Base-by-base conservation (phyloP, 2,329 filamentous ascomycete genomes). In the Cadophora sp. region DNA sequence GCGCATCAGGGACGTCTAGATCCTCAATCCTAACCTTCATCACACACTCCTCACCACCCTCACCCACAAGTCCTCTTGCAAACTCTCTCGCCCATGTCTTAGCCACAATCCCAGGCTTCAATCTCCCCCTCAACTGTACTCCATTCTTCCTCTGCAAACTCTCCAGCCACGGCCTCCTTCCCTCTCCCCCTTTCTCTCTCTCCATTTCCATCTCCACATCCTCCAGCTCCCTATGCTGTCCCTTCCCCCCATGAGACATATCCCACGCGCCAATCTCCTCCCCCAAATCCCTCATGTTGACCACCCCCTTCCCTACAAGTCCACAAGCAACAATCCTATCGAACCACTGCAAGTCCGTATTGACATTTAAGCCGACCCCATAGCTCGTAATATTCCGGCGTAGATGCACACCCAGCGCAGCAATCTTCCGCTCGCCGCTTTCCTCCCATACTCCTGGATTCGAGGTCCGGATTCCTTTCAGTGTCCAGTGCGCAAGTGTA, bases 401-500 rank as follows among this genome's bases (percentile, higher is more conserved):
- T 71, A 97, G 86, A 81, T 98, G 94, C n/a, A 99, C 93, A 0
- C 96, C 96, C 51, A 98, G 83, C 0, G 94, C 94, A 0, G 93
- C 93, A 73, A 99, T 94, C 83, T 98, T 99, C 74, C 85, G 83
- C 67, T 84, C 81, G 0, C 77, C 76, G 22, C 67, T 63, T 43
- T 68, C 69, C 27, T 72, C 68, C 67, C 71, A 68, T 24, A 74
- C 72, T 19, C 74, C 69, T 11, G 73, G 94, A 78, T 97, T 89
- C 64, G 89, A 87, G 0, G 87, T 93, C 56, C 85, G 89, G 79
- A 84, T 86, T 0, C 87, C 89, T 4, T 81, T 72, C 19, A 97
- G 82, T 0, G 85, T 86, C 73, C 89, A 93, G 2, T 77, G 70
- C 0, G 76, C 79, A 34, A 96, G 87, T 0, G 90, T 84, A 7